phyloP scores from a whole-genome alignment of 768 basidiomycete genomes.

The Pisolithus marmoratus region DNA sequence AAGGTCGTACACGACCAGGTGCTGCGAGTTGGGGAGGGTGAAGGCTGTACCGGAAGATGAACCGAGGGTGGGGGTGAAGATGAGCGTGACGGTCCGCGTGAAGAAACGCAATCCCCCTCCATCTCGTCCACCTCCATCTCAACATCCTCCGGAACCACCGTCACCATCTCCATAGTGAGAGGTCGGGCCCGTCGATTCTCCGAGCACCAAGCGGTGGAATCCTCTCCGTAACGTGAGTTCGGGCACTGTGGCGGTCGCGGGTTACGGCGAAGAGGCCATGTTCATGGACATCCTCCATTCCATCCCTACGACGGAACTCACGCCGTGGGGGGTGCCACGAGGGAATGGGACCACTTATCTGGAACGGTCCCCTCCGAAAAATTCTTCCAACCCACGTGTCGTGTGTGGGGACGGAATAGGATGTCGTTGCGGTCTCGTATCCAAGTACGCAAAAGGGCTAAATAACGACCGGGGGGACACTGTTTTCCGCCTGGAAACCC shows the following conservation, averaged over 20 bases:
- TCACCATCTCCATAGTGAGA: constrained; percentile 16
- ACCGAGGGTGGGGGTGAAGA: constrained; percentile 42
- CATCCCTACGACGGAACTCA: constrained; percentile 12
- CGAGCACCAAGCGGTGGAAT: constrained; percentile 17
- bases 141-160: constrained; percentile 31
- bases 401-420: constrained; percentile 26
- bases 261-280: constrained; percentile 42
- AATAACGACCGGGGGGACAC: constrained; percentile 9
- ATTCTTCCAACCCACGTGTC: constrained; percentile 50
- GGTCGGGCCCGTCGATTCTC: constrained; percentile 7
- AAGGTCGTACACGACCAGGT: constrained; percentile 13
- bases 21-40: constrained; percentile 17
- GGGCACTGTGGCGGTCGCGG: constrained; percentile 39
- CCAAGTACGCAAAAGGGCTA: constrained; percentile 8
- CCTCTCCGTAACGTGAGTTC: constrained; percentile 22
- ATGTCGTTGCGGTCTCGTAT: constrained; percentile 13
- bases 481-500: constrained; percentile 20
- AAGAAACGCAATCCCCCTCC: constrained; percentile 48
- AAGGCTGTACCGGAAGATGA: constrained; percentile 24
- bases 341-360: constrained; percentile 5
- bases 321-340: constrained; percentile 19
- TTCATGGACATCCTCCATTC: constrained; percentile 36
- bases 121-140: constrained; percentile 47
- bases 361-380: constrained; percentile 38
- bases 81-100: constrained; percentile 41